phyloP scores from a whole-genome alignment of 2,329 filamentous ascomycete species.

The Lachnellula cervina region DNA sequence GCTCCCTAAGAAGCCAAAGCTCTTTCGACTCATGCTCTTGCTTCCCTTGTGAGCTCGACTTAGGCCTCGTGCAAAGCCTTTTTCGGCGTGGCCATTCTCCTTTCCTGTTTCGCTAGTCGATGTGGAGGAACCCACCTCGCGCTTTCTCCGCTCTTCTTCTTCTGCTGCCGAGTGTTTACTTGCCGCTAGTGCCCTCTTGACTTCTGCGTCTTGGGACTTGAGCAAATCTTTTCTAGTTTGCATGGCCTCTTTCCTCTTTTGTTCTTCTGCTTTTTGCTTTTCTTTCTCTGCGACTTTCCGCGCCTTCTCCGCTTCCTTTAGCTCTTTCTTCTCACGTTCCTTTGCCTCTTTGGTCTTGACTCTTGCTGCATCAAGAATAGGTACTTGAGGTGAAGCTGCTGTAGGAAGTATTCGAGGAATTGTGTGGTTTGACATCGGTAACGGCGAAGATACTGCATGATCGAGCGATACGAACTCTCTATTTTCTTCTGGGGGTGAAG shows the following conservation, averaged over 20 bases:
- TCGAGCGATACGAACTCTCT: conserved; percentile 55
- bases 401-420: conserved; percentile 26
- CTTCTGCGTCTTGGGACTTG: conserved; percentile 47
- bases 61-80: conserved; percentile 35
- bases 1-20: conserved; percentile 62
- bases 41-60: conserved; percentile 62
- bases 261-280: conserved; percentile 40
- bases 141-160: conserved; percentile 50
- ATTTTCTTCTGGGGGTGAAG: conserved; percentile 46
- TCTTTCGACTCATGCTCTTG: conserved; percentile 73
- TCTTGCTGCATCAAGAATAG: conserved; percentile 21
- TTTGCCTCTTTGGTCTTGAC: conserved; percentile 54
- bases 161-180: conserved; percentile 52
- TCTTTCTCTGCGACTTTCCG: conserved; percentile 34
- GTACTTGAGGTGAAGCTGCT: conserved; percentile 30
- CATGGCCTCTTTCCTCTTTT: conserved; percentile 31
- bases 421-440: conserved; percentile 21
- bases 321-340: conserved; percentile 65
- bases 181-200: conserved; percentile 54
- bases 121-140: conserved; percentile 40
- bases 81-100: conserved; percentile 25
- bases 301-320: conserved; percentile 46
- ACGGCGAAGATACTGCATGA: conserved; percentile 62
- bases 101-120: conserved; percentile 12
- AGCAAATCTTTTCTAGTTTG: conserved; percentile 35